A percentile compares a stretch with the other conserved stretches of the same genome.
Evolutionary conservation across 371 early-diverging fungal species (phyloP).

Genomic region (Mucor saturninus): DNA sequence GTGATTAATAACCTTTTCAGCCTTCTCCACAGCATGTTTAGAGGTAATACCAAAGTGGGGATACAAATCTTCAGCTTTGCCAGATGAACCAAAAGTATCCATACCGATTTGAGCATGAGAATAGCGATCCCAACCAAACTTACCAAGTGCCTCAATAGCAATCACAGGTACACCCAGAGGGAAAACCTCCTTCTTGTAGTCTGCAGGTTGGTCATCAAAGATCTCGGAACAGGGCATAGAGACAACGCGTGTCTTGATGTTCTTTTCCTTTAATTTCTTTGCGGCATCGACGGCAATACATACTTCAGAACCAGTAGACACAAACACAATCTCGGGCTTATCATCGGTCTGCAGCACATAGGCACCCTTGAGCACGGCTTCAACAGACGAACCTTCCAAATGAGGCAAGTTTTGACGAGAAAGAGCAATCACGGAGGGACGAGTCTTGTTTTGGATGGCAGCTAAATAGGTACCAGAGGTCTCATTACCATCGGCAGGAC

Average conservation of each 20-base stretch:
- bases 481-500: conserved; percentile 98
- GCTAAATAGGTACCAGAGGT: conserved; percentile 88
- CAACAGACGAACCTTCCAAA: conserved; percentile 82
- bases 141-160: conserved; percentile 92
- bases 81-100: conserved; percentile 93
- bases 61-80: conserved; percentile 29
- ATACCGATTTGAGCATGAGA: conserved; percentile 92
- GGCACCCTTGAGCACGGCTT: conserved; percentile 78
- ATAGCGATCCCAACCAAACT: conserved; percentile 96
- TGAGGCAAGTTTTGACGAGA: conserved; percentile 96
- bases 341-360: conserved; percentile 74
- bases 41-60: conserved; percentile 33
- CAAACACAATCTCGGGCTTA: conserved; percentile 67
- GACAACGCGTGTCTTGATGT: conserved; percentile 80
- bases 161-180: conserved; percentile 79
- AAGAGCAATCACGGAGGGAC: conserved; percentile 90
- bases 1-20: conserved; percentile 28
- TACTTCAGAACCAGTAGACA: conserved; percentile 97
- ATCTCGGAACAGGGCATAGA: conserved; percentile 97
- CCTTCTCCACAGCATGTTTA: conserved; percentile 33
- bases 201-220: conserved; percentile 90
- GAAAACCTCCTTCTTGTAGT: conserved; percentile 88
- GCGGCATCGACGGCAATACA: conserved; percentile 87
- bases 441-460: conserved; percentile 69
- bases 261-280: conserved; percentile 65